A percentile compares a stretch with the other conserved stretches of the same genome.
These are phyloP conservation scores for Pichia paraexigua DNA, from an alignment of 805 yeast species.

Conservation along the genomic window DNA sequence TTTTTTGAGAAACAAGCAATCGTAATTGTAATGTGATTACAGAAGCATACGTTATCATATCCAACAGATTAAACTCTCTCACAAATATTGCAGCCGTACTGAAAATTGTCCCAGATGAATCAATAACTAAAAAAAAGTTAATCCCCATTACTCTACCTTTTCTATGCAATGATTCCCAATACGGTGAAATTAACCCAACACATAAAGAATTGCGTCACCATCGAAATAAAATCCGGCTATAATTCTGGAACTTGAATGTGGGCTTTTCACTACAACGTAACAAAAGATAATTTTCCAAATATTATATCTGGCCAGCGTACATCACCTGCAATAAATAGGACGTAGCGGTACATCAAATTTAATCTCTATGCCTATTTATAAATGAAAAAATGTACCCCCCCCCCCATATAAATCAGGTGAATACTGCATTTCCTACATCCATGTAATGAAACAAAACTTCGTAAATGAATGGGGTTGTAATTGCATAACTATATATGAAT, in stretches of 20 bases:
- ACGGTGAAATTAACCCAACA: slow-evolving; percentile 80
- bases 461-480: slow-evolving; percentile 86
- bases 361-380: slow-evolving; percentile 53
- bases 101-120: slow-evolving; percentile 72
- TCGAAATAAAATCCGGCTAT: no score
- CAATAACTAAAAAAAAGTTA: slow-evolving; percentile 73
- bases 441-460: slow-evolving; percentile 56
- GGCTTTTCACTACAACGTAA: no score
- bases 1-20: slow-evolving; percentile 57
- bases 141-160: slow-evolving; percentile 84
- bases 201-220: no score
- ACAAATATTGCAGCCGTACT: slow-evolving; percentile 53
- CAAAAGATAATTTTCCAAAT: slow-evolving; percentile 75
- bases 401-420: slow-evolving; percentile 51
- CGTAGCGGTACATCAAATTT: slow-evolving; percentile 69
- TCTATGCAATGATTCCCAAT: slow-evolving; percentile 72
- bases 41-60: slow-evolving; percentile 66
- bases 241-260: no score
- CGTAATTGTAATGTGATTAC: slow-evolving; percentile 76
- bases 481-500: slow-evolving; percentile 68
- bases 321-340: slow-evolving; percentile 36
- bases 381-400: slow-evolving; percentile 32
- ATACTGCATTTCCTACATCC: slow-evolving; percentile 56
- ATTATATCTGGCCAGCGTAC: slow-evolving; percentile 69
- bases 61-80: slow-evolving; percentile 67